phyloP scores from a whole-genome alignment of 2,329 filamentous ascomycete genomes.

The Epichloe baconii region DNA sequence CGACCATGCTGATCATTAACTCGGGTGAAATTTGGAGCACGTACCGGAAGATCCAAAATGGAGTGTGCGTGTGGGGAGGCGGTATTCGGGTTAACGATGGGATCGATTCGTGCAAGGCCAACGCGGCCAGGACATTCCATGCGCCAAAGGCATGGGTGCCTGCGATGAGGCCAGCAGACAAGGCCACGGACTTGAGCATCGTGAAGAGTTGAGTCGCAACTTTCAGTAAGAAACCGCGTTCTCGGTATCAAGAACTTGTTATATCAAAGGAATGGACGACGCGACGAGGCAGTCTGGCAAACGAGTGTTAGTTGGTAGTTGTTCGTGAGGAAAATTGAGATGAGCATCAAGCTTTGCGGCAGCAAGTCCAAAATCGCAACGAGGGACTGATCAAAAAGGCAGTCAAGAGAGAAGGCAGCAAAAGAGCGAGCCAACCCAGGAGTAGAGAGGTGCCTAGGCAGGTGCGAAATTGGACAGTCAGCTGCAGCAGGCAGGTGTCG shows the following conservation, averaged over 20 bases:
- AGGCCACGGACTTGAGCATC: slow-evolving; percentile 23
- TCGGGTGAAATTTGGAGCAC: slow-evolving; percentile 20
- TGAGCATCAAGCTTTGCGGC: neutral
- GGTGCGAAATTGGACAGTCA: neutral
- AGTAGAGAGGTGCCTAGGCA: neutral
- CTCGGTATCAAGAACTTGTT: neutral
- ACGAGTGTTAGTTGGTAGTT: slow-evolving; percentile 9
- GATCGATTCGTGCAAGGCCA: slow-evolving; percentile 63
- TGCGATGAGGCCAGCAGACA: slow-evolving; percentile 22
- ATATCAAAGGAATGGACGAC: slow-evolving; percentile 21
- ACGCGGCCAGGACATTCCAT: slow-evolving; percentile 67
- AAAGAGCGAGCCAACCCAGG: neutral
- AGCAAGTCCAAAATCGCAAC: neutral
- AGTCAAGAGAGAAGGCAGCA: neutral
- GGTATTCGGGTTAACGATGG: slow-evolving; percentile 51
- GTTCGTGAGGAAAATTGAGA: neutral
- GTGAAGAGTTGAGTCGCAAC: slow-evolving; percentile 3
- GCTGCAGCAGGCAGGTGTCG: neutral
- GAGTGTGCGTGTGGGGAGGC: slow-evolving; percentile 57
- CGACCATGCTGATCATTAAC: neutral
- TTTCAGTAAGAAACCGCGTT: neutral
- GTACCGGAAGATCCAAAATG: slow-evolving; percentile 63
- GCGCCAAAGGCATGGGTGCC: slow-evolving; percentile 62
- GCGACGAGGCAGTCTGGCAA: slow-evolving; percentile 21
- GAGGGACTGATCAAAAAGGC: neutral